Conservation (phyloP, 2,329 filamentous ascomycete species). For the Colletotrichum lindemuthianum region DNA sequence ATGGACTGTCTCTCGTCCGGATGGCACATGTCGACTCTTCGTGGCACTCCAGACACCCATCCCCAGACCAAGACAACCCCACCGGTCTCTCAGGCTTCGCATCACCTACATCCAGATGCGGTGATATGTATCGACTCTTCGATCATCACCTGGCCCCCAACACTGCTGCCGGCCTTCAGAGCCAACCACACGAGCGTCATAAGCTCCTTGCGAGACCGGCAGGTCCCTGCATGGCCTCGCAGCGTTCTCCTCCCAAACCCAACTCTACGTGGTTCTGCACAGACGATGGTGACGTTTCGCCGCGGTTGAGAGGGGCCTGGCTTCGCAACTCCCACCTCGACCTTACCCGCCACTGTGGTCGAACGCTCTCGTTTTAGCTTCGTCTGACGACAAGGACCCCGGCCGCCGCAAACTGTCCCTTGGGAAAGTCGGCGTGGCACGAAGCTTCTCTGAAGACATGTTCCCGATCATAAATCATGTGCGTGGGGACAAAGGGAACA, state of each 20-base stretch:
- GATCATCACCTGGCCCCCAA: background rate
- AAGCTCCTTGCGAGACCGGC: background rate
- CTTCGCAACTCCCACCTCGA: background rate
- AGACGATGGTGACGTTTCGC: constrained; percentile 30
- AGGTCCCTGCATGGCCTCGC: constrained; percentile 12
- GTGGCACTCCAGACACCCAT: constrained; percentile 1
- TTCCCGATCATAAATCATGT: constrained; percentile 17
- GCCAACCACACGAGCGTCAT: background rate
- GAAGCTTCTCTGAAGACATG: constrained; percentile 1
- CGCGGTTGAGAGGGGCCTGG: background rate
- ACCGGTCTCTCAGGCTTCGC: background rate
- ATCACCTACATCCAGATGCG: background rate
- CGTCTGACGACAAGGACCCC: constrained; percentile 5
- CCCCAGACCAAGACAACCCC: background rate
- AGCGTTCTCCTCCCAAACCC: background rate
- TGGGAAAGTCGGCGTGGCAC: background rate
- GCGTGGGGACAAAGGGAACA: background rate
- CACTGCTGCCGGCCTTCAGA: background rate
- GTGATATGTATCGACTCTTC: background rate
- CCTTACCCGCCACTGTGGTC: background rate
- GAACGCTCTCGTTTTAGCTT: constrained; percentile 22
- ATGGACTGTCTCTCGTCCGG: constrained; percentile 1
- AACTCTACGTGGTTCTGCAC: constrained; percentile 11
- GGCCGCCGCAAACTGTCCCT: no score
- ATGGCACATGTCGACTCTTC: constrained; percentile 24